Conservation (phyloP, 495 filamentous ascomycete genomes). For the Aspergillus steynii region DNA sequence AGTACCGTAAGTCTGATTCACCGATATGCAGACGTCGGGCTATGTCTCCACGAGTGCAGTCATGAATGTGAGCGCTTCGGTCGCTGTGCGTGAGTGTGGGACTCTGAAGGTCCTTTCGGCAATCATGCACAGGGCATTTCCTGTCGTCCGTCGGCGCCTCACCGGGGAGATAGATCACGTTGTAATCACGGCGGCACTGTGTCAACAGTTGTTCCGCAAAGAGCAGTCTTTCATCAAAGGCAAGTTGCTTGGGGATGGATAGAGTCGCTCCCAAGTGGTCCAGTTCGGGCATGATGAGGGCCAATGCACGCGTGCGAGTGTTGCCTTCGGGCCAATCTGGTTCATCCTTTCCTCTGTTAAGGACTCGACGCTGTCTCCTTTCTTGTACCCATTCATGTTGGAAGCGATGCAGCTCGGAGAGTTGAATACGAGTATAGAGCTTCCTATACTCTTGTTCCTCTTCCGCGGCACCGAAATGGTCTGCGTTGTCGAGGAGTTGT, state of each 20-base stretch:
- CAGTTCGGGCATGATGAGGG: not conserved
- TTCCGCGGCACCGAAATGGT: too few relatives aligned
- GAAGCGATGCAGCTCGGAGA: too few relatives aligned
- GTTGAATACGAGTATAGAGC: too few relatives aligned
- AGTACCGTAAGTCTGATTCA: not conserved
- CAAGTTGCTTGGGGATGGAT: not conserved
- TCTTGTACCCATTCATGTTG: not conserved
- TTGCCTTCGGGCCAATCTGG: not conserved
- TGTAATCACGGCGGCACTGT: not conserved
- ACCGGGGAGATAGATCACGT: not conserved
- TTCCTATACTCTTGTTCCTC: too few relatives aligned
- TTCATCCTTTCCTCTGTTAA: not conserved
- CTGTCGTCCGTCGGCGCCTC: not conserved
- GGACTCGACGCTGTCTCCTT: not conserved
- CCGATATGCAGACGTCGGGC: not conserved
- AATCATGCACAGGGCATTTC: not conserved
- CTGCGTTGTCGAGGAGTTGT: too few relatives aligned
- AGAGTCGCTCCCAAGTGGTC: not conserved
- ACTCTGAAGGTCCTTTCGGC: not conserved
- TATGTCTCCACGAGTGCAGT: not conserved
- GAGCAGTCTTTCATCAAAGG: not conserved
- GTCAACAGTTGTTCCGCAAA: not conserved
- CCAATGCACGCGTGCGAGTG: not conserved
- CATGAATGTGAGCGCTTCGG: conserved; percentile 1
- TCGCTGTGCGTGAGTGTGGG: not conserved